Base-by-base conservation (phyloP, 305 asterid species). In the Rubia peregrina region DNA sequence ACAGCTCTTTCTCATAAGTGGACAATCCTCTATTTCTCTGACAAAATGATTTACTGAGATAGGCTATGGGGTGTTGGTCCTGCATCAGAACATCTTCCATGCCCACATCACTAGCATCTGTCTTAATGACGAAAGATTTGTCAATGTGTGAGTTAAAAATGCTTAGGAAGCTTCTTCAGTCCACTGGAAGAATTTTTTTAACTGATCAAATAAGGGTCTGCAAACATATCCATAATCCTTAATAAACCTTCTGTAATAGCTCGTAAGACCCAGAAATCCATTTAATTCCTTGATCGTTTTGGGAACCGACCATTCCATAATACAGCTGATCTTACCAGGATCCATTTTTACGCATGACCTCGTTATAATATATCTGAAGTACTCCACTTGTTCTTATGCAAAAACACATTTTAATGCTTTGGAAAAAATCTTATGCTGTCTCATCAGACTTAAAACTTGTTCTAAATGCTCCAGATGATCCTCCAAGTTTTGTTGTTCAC, bases 171-270 rank as follows among this genome's bases (percentile, higher is more conserved):
- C 46, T 4, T 48, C 16, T 6, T 24, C 36, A 16, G 6, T 6
- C 75, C 53, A 62, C 2, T 17, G 3, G 38, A 61, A 22, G 9
- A 16, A 44, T 63, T 16, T 44, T 72, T 49, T 72, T 0, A 72
- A 49, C 11, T 62, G 9, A 0, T 48, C 13, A 46, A 30, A 36
- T 0, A 72, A 46, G 12, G 75, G 70, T 4, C 38, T 33, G 16
- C 11, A 1, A 8, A 43, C 2, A 0, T 5, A 0, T 9, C 48
- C 24, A 71, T 43, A 60, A 2, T 44, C 24, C 11, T 44, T 9
- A 7, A 71, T 24, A 69, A 69, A 69, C 21, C 56, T 56, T n/a
- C 38, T 55, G 22, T 69, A 33, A 19, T 51, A 38, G 6, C 73
- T 7, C 1, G 53, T 24, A 3, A 69, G 53, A 2, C 73, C 73